These are phyloP conservation scores for Cystoderma amianthinum DNA, from an alignment of 768 basidiomycete genomes.

Conservation along the genomic window DNA sequence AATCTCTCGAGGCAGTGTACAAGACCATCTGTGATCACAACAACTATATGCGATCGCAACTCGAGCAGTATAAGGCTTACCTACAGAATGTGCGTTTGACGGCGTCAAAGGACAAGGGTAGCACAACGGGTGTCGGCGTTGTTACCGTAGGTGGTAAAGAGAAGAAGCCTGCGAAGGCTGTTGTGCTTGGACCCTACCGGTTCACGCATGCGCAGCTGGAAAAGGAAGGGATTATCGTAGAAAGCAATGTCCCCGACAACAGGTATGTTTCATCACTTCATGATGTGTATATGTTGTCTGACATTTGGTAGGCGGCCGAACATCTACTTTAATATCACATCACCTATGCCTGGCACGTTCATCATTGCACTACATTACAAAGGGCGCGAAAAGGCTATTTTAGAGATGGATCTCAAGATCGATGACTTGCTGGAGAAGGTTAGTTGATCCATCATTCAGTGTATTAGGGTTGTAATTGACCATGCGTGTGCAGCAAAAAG, in stretches of 20 bases:
- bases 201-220: conserved; percentile 98
- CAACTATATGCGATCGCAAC: conserved; percentile 89
- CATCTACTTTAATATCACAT: conserved; percentile 98
- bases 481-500: conserved; percentile 74
- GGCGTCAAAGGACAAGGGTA: conserved; percentile 83
- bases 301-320: conserved; percentile 70
- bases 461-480: conserved; percentile 1
- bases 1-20: conserved; percentile 93
- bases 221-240: conserved; percentile 98
- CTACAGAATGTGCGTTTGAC: conserved; percentile 94
- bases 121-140: conserved; percentile 85
- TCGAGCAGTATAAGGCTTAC: conserved; percentile 99
- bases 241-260: conserved; percentile 98
- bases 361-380: conserved; percentile 99
- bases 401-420: conserved; percentile 99
- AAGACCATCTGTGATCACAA: conserved; percentile 99
- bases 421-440: conserved; percentile 98
- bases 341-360: conserved; percentile 96
- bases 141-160: conserved; percentile 96
- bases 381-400: conserved; percentile 96
- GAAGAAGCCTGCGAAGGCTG: conserved; percentile 82
- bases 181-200: conserved; percentile 90
- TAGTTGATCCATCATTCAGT: conserved; percentile 10
- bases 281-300: conserved; percentile 5
- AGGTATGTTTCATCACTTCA: conserved; percentile 43